Percentiles rank a stretch among this genome's conserved stretches.
These are phyloP conservation scores for Prunus mongolica DNA, from an alignment of 306 rosid species.

Conservation along the genomic window DNA sequence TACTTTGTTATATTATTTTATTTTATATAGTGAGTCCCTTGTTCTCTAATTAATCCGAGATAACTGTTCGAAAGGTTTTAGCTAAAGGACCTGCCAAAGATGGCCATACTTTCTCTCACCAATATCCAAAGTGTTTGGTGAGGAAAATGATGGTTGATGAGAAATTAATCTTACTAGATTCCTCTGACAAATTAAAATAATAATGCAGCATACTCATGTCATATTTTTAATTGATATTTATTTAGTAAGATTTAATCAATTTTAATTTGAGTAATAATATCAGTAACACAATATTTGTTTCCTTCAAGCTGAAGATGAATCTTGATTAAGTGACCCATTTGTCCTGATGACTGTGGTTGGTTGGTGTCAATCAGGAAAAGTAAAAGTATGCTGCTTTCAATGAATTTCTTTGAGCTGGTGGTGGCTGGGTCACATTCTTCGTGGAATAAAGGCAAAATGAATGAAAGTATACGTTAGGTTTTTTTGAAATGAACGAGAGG, in stretches of 20 bases:
- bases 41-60: neutral
- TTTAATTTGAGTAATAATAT: too few relatives aligned
- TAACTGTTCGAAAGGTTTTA: neutral
- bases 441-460: conserved; percentile 30
- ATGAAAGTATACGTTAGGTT: conserved; percentile 25
- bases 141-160: neutral
- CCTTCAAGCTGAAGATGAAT: neutral
- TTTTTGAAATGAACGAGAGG: conserved; percentile 41
- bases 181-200: neutral
- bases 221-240: neutral
- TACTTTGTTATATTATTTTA: too few relatives aligned
- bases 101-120: neutral
- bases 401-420: conserved; percentile 1
- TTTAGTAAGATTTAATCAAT: neutral
- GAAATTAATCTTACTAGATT: neutral
- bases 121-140: neutral
- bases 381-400: conserved; percentile 11
- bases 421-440: conserved; percentile 31
- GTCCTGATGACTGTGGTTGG: neutral
- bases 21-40: neutral
- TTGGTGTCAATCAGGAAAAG: neutral
- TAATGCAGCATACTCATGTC: neutral
- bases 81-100: neutral
- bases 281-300: too few relatives aligned
- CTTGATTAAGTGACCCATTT: conserved; percentile 10